These are phyloP conservation scores for Psilocybe cubensis DNA, from an alignment of 768 basidiomycete species.

Conservation along the genomic window DNA sequence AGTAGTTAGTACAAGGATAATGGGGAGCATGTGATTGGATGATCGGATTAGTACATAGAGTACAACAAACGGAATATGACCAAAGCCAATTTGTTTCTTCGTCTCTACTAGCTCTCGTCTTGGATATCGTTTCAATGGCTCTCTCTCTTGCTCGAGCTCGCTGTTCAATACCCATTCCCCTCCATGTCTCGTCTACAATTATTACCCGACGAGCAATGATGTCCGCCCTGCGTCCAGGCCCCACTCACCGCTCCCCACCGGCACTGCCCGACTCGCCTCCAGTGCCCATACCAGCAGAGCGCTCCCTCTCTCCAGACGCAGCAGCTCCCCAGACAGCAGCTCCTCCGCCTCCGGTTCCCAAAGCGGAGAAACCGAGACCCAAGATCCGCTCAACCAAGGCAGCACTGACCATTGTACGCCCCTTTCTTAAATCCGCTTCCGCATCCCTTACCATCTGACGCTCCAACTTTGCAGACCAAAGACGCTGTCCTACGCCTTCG, in stretches of 20 bases:
- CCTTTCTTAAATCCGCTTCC: background rate
- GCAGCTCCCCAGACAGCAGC: constrained; percentile 74
- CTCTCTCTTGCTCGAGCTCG: constrained; percentile 32
- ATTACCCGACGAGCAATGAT: constrained; percentile 64
- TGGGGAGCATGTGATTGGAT: constrained; percentile 32
- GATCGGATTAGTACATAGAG: constrained; percentile 21
- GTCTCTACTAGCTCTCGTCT: constrained; percentile 5
- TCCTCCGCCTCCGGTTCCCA: constrained; percentile 72
- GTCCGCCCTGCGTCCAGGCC: constrained; percentile 56
- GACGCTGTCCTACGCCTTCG: constrained; percentile 74
- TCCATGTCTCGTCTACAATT: constrained; percentile 30
- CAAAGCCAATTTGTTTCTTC: background rate
- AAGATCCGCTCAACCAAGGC: constrained; percentile 75
- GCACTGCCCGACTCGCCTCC: constrained; percentile 52
- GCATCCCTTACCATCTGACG: constrained; percentile 7
- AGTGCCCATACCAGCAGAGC: constrained; percentile 47
- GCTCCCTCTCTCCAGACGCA: constrained; percentile 56
- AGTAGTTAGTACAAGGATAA: constrained; percentile 16
- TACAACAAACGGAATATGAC: constrained; percentile 24
- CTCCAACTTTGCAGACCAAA: constrained; percentile 61
- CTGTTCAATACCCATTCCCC: constrained; percentile 34
- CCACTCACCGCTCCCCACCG: constrained; percentile 29
- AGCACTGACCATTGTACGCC: constrained; percentile 71
- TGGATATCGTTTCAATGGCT: constrained; percentile 25
- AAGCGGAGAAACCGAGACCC: constrained; percentile 64